phyloP scores from a whole-genome alignment of 106 monocot species.

The Dioscorea zingiberensis region DNA sequence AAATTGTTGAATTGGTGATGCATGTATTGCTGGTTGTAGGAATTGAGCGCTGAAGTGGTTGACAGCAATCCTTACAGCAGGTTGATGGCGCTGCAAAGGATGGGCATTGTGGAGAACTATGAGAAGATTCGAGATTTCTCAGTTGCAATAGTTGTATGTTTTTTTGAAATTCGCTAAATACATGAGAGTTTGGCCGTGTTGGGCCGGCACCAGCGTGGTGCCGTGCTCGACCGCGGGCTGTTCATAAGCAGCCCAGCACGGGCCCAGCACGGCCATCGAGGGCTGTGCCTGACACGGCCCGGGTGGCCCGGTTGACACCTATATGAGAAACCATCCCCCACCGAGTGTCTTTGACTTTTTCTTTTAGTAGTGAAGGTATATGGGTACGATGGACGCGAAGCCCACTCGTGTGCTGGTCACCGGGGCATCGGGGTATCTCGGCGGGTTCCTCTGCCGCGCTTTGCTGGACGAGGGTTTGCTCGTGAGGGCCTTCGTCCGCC shows the following conservation, averaged over 20 bases:
- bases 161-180: too few relatives aligned
- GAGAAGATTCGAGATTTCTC: constrained; percentile 82
- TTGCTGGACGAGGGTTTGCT: constrained; percentile 44
- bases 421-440: constrained; percentile 87
- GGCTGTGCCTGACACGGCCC: too few relatives aligned
- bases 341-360: too few relatives aligned
- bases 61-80: constrained; percentile 97
- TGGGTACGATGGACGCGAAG: too few relatives aligned
- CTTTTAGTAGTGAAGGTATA: too few relatives aligned
- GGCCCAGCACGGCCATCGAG: too few relatives aligned
- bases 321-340: too few relatives aligned
- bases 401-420: constrained; percentile 44
- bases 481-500: constrained; percentile 67
- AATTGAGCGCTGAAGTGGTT: constrained; percentile 93
- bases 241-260: too few relatives aligned
- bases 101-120: constrained; percentile 94
- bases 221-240: too few relatives aligned
- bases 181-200: too few relatives aligned
- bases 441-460: constrained; percentile 57
- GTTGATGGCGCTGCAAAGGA: constrained; percentile 94
- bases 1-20: not conserved
- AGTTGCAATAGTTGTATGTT: constrained; percentile 78
- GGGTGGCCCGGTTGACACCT: too few relatives aligned
- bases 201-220: too few relatives aligned
- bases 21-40: constrained; percentile 22